Base-by-base conservation (phyloP, 108 stramenopile species). In the Fistulifera pelliculosa region DNA sequence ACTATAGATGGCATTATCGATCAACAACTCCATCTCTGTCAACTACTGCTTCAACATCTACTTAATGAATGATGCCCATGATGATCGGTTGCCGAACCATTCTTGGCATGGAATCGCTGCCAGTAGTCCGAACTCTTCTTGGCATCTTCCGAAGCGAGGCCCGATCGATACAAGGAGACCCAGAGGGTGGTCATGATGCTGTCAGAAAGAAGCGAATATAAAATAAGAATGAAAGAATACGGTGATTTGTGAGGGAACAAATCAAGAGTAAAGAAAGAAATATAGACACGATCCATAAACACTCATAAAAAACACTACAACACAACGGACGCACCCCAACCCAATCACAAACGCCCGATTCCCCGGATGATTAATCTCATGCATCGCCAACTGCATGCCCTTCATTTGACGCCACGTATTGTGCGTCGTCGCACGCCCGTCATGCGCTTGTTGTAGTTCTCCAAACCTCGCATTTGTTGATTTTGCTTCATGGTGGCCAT, bases 321-420 rank as follows among this genome's bases (percentile, higher is more conserved):
- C n/a, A n/a, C n/a, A n/a, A n/a, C n/a, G n/a, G n/a, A n/a, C 75
- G 66, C 49, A 80, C 79, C 54, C 83, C 58, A 92, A 79, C 25
- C 90, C 90, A 58, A 78, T 66, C 49, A 77, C 73, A 63, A 92
- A 92, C 10, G 85, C 85, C 47, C 63, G 60, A 66, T 85, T 85
- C 38, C 90, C 90, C 39, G 69, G 54, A 52, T 85, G 81, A 24
- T 63, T 74, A 38, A 83, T 69, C 58, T 92, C 85, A 53, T 92
- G 83, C 38, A 74, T 59, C 49, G 83, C 62, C 24, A 87, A 65
- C 17, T 77, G 59, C 27, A 87, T 48, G 19, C 83, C 90, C 31
- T 64, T 74, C 73, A 92, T 74, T 54, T 87, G 90, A 62, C 83
- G 81, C 90, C 90, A 92, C 16, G 85, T 73, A 52, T 71, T 71